These are phyloP conservation scores for Microstegium vimineum DNA, from an alignment of 176 grass and related monocot species.

Conservation along the genomic window DNA sequence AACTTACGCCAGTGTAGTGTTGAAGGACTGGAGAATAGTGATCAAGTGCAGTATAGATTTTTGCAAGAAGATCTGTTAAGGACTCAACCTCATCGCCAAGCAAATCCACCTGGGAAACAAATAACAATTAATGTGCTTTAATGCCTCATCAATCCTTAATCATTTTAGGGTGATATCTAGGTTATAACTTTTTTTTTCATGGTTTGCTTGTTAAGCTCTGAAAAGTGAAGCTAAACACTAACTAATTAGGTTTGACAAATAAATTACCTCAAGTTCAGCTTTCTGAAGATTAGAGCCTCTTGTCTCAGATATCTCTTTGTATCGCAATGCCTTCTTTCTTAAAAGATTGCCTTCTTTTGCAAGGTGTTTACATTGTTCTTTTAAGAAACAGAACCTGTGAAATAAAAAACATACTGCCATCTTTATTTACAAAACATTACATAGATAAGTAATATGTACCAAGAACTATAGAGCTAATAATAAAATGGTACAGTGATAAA, in stretches of 20 bases:
- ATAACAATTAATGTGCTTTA: neutral
- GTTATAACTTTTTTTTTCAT: neutral
- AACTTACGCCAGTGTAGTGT: conserved; percentile 62
- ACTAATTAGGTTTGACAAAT: neutral
- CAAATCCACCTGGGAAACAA: conserved; percentile 62
- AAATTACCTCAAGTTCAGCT: conserved; percentile 63
- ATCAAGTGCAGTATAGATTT: conserved; percentile 64
- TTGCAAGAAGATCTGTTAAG: conserved; percentile 62
- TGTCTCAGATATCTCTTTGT: conserved; percentile 64
- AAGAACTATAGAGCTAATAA: conserved; percentile 5
- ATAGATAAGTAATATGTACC: neutral
- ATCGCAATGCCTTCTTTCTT: conserved; percentile 39
- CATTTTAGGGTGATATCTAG: neutral
- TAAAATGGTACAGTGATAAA: neutral
- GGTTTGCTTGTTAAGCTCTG: neutral
- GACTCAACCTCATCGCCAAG: conserved; percentile 74
- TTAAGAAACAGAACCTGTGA: conserved; percentile 47
- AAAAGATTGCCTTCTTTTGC: conserved; percentile 39
- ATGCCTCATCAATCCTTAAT: neutral
- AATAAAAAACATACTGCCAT: neutral
- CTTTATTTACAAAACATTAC: conserved; percentile 9
- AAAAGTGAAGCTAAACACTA: conserved; percentile 6
- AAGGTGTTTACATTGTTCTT: conserved; percentile 48
- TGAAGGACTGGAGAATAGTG: conserved; percentile 77
- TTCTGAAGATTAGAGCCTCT: conserved; percentile 63